Conservation (phyloP, 2,329 filamentous ascomycete genomes). For the Grosmannia serpens region DNA sequence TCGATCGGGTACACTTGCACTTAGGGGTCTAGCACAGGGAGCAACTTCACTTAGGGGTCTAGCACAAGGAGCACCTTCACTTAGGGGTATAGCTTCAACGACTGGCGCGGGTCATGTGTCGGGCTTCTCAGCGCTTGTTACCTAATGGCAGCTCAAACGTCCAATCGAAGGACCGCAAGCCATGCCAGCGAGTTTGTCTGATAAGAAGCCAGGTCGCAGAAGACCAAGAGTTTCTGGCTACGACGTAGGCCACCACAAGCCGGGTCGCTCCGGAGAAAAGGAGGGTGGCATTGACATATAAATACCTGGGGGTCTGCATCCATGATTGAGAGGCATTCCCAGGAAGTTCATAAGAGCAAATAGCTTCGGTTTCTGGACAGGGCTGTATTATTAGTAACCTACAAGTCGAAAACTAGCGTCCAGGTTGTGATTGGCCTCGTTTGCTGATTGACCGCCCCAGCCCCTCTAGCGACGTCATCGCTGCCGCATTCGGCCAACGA, state of each 20-base stretch:
- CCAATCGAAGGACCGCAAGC: neutral
- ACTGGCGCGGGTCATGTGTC: neutral
- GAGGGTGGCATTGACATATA: too few species aligned
- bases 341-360: neutral
- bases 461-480: neutral
- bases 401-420: neutral
- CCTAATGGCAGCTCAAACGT: constrained; percentile 2
- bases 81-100: constrained; percentile 12
- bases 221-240: neutral
- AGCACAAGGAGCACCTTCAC: constrained; percentile 9
- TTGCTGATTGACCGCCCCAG: neutral
- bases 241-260: neutral
- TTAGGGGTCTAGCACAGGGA: constrained; percentile 5
- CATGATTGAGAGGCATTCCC: neutral
- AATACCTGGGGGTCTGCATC: neutral
- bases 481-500: neutral
- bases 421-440: neutral
- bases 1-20: constrained; percentile 1
- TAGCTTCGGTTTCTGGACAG: neutral
- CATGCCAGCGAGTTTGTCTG: neutral
- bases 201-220: neutral
- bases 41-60: constrained; percentile 13
- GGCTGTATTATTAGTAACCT: neutral
- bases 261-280: neutral
- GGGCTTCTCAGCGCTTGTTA: neutral